Conservation (phyloP, 768 basidiomycete species). For the Tremella yokohamensis region DNA sequence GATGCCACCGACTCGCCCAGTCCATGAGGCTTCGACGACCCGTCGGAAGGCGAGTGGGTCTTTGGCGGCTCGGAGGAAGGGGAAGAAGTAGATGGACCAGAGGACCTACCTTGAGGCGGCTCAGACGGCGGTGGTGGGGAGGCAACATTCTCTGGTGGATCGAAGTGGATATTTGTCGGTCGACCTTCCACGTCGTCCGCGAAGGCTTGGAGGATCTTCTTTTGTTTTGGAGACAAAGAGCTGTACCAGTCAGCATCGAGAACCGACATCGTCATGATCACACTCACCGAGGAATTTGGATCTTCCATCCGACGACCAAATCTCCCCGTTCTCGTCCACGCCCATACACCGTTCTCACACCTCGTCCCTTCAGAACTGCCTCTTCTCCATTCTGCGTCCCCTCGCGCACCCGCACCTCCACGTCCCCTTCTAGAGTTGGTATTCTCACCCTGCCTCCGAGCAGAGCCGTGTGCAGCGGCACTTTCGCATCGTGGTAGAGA, state of each 20-base stretch:
- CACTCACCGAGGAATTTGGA: constrained; percentile 86
- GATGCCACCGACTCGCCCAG: constrained; percentile 24
- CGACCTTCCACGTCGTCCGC: constrained; percentile 89
- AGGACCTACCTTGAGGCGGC: constrained; percentile 19
- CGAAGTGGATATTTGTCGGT: constrained; percentile 38
- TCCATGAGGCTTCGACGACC: constrained; percentile 1
- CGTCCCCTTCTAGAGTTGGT: constrained; percentile 90
- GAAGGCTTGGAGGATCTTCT: constrained; percentile 79
- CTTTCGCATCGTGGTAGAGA: constrained; percentile 80
- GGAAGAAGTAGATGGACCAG: constrained; percentile 12
- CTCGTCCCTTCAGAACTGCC: constrained; percentile 85
- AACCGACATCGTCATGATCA: neutral
- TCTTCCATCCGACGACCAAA: constrained; percentile 79
- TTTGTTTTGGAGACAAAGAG: constrained; percentile 75
- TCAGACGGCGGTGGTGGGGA: constrained; percentile 5
- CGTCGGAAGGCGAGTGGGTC: neutral
- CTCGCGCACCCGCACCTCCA: constrained; percentile 83
- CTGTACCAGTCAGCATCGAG: constrained; percentile 53
- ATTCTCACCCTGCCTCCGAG: constrained; percentile 90
- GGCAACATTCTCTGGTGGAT: neutral
- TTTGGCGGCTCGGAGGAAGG: constrained; percentile 12
- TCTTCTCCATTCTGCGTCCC: constrained; percentile 98
- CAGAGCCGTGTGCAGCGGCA: constrained; percentile 85
- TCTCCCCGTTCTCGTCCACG: constrained; percentile 57
- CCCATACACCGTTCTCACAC: constrained; percentile 57